Evolutionary conservation across 495 filamentous ascomycete genomes (phyloP).

Genomic region (Gamarada debralockiae): DNA sequence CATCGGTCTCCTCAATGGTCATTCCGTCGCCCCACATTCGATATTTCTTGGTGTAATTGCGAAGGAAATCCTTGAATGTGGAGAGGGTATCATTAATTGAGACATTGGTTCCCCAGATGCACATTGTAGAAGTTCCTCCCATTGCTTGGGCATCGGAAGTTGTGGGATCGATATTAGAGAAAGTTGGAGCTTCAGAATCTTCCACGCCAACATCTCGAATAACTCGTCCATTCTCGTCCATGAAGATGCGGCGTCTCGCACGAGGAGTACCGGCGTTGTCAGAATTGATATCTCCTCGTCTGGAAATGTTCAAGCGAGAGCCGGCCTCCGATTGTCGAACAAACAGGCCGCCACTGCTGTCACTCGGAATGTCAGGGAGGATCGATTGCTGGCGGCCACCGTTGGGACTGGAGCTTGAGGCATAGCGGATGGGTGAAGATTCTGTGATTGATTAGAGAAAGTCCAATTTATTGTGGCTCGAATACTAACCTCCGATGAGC

Average conservation of each 20-base stretch:
- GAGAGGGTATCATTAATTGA: constrained; percentile 85
- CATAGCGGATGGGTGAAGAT: constrained; percentile 87
- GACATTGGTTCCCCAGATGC: constrained; percentile 98
- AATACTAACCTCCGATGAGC: constrained; percentile 61
- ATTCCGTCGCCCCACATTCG: constrained; percentile 85
- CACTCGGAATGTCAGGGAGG: constrained; percentile 48
- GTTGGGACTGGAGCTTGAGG: constrained; percentile 78
- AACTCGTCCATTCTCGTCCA: constrained; percentile 77
- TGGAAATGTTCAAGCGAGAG: constrained; percentile 42
- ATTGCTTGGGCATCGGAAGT: constrained; percentile 91
- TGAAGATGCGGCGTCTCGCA: constrained; percentile 67
- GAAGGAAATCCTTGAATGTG: constrained; percentile 84
- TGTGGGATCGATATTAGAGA: constrained; percentile 79
- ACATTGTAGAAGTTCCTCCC: constrained; percentile 70
- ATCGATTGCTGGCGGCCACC: constrained; percentile 59
- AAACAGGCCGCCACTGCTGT: constrained; percentile 76
- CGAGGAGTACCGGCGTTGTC: constrained; percentile 65
- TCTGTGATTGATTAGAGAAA: constrained; percentile 45
- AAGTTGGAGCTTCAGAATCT: constrained; percentile 76
- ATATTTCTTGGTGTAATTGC: constrained; percentile 87
- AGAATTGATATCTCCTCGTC: constrained; percentile 81
- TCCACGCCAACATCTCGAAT: constrained; percentile 51
- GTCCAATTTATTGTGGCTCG: not conserved
- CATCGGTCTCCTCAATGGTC: constrained; percentile 67
- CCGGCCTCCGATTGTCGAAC: constrained; percentile 61